A percentile compares a stretch with the other conserved stretches of the same genome.
Conservation (phyloP, 176 grass and related monocot genomes). For the Bromus sterilis region DNA sequence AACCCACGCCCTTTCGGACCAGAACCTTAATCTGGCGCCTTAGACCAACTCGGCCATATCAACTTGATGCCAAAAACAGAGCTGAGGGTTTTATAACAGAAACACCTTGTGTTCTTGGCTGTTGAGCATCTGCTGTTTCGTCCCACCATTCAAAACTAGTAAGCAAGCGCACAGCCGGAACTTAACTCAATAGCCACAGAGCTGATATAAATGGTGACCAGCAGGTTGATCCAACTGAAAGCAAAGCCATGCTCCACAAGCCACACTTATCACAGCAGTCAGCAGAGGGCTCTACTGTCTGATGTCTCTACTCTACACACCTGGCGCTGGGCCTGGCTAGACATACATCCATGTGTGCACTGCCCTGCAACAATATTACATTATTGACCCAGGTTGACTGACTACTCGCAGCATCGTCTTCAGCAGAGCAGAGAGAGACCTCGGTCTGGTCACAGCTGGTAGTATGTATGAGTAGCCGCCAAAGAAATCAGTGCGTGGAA, state of each 20-base stretch:
- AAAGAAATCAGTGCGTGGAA: background rate
- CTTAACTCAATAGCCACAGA: no score
- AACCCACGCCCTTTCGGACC: conserved; percentile 78
- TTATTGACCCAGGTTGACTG: conserved; percentile 4
- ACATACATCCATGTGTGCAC: background rate
- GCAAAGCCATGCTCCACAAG: background rate
- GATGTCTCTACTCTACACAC: no score
- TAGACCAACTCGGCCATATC: conserved; percentile 92
- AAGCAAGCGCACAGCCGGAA: no score
- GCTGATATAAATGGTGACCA: no score
- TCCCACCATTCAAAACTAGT: no score
- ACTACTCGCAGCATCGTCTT: background rate
- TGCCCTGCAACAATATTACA: background rate
- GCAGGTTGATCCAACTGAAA: background rate
- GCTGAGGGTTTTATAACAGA: no score
- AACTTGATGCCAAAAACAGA: background rate
- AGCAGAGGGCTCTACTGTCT: no score
- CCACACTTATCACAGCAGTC: background rate
- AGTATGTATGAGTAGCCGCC: no score
- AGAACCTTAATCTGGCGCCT: conserved; percentile 73
- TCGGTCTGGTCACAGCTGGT: background rate
- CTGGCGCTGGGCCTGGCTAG: background rate
- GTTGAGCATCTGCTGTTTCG: no score
- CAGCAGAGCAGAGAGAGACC: background rate
- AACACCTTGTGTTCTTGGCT: no score